Evolutionary conservation across 305 asterid genomes (phyloP), one percentile per base, ranked within the genome.

Genomic region (Ilex paraguariensis): DNA sequence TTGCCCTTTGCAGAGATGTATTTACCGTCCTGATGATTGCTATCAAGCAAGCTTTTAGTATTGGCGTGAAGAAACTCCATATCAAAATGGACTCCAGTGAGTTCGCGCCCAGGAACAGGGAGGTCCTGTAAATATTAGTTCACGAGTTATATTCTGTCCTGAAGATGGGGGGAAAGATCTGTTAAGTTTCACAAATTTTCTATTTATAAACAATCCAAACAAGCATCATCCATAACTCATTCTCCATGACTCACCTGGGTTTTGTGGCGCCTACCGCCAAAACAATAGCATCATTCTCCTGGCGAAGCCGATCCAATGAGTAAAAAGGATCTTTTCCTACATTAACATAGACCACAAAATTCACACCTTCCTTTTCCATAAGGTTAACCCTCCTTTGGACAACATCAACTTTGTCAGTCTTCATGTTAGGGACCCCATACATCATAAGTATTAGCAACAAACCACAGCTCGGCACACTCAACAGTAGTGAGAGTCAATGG

Each of bases 361-460:
- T 77, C 57, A 94, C 83, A 54, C 98, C 99, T 85, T 94, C 97
- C 71, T 81, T 80, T 68, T 77, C 90, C 99, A 94, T 91, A 68
- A 94, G 95, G 64, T 88, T 74, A 57, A 94, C 99, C 68, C 96
- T 86, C 73, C 99, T 83, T 77, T 90, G 96, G 61, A 94, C 98
- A 7, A 90, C 57, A 66, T 88, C 87, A 57, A 82, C 62, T 82
- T 94, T 94, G 82, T 91, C 98, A 0, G 99, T 75, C 79, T 94
- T 94, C 99, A 91, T 94, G 79, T 91, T 94, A 5, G 99, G 99
- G 66, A 91, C 99, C 32, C 99, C 98, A 66, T 94, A 91, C 98
- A 94, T 91, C 98, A 94, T 91, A 63, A n/a, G n/a, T n/a, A n/a
- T n/a, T n/a, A n/a, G n/a, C n/a, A n/a, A n/a, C n/a, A n/a, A n/a